phyloP scores from a whole-genome alignment of 805 yeast species.

The Cyberlindnera saturnus region DNA sequence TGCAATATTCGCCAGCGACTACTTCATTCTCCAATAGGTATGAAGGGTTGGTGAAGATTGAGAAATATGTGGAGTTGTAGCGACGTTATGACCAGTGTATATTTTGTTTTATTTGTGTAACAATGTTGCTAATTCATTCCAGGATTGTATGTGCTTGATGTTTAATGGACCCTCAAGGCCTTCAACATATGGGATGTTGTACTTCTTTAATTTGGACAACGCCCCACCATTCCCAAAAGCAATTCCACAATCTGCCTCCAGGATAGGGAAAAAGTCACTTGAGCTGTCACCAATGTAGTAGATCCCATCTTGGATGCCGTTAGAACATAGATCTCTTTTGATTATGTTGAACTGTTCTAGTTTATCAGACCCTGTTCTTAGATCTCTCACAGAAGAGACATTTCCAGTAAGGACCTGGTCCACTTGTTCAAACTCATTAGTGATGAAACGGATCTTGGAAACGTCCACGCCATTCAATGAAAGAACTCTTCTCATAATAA shows the following conservation, averaged over 20 bases:
- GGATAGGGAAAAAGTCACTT: conserved; percentile 49
- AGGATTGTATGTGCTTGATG: conserved; percentile 16
- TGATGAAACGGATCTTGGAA: conserved; percentile 28
- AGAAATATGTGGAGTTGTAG: conserved; percentile 39
- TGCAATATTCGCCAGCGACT: conserved; percentile 60
- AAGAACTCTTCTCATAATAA: conserved; percentile 34
- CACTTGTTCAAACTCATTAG: conserved; percentile 46
- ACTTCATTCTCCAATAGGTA: conserved; percentile 59
- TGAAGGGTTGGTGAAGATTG: conserved; percentile 63
- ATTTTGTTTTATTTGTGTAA: conserved; percentile 3
- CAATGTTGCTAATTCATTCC: conserved; percentile 15
- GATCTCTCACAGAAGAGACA: conserved; percentile 7
- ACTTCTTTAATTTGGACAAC: conserved; percentile 15
- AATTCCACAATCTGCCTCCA: conserved; percentile 41
- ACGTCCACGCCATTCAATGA: conserved; percentile 17
- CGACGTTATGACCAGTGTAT: conserved; percentile 1
- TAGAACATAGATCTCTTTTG: conserved; percentile 12
- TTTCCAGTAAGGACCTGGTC: conserved; percentile 8
- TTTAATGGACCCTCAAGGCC: conserved; percentile 12
- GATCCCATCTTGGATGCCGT: conserved; percentile 15
- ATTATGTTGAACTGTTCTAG: conserved; percentile 22
- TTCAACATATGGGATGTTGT: conserved; percentile 18
- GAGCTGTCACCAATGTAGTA: conserved; percentile 58
- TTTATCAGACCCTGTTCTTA: conserved; percentile 55
- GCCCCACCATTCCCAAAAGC: conserved; percentile 36